Percentiles rank a stretch among this genome's conserved stretches.
Evolutionary conservation across 257 asterid genomes (phyloP).

Genomic region (Nicotiana benthamiana): DNA sequence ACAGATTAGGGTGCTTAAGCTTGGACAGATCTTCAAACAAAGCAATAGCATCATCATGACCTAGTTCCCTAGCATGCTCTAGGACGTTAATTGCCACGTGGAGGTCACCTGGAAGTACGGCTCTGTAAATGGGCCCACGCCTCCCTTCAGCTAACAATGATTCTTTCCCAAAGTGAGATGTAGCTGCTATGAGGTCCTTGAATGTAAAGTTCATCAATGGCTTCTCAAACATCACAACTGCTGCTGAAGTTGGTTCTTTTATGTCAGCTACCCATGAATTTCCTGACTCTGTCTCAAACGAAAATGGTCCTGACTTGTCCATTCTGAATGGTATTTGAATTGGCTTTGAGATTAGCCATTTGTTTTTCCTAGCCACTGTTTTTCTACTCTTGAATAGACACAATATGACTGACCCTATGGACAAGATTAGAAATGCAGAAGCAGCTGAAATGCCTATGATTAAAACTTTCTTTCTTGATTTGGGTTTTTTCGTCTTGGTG

Average conservation of each 20-base stretch:
- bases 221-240: slow-evolving; percentile 90
- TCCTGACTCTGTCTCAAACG: slow-evolving; percentile 88
- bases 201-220: slow-evolving; percentile 87
- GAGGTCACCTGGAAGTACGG: slow-evolving; percentile 86
- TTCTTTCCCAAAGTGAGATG: slow-evolving; percentile 88
- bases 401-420: not conserved
- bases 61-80: slow-evolving; percentile 53
- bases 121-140: slow-evolving; percentile 85
- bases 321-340: slow-evolving; percentile 53
- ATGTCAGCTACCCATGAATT: slow-evolving; percentile 92
- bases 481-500: slow-evolving; percentile 10
- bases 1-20: slow-evolving; percentile 70
- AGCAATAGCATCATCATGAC: slow-evolving; percentile 55
- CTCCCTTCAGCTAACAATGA: slow-evolving; percentile 80
- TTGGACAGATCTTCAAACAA: slow-evolving; percentile 63
- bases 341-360: slow-evolving; percentile 86
- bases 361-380: slow-evolving; percentile 29
- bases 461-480: slow-evolving; percentile 21
- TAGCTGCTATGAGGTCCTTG: slow-evolving; percentile 85
- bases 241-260: slow-evolving; percentile 80
- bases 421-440: slow-evolving; percentile 23
- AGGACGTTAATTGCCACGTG: slow-evolving; percentile 93
- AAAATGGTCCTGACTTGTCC: slow-evolving; percentile 87
- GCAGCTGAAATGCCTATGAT: slow-evolving; percentile 29
- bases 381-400: slow-evolving; percentile 47